These are phyloP conservation scores for Solanum bukasovii DNA, from an alignment of 257 asterid species.

Conservation along the genomic window DNA sequence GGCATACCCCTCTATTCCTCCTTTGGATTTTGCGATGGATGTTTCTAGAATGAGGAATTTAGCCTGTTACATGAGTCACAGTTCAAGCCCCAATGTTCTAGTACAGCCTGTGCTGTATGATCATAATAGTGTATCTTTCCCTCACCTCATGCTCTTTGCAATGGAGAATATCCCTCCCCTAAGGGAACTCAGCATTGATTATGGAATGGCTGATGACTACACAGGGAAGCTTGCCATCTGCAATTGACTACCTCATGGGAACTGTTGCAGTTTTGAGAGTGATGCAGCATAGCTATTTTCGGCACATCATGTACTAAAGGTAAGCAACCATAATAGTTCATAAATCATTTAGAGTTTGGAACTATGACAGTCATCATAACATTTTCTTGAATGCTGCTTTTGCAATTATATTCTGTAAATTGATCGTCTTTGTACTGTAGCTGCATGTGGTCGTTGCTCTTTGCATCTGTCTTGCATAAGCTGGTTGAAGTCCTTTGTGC, in stretches of 20 bases:
- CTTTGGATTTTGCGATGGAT: constrained; percentile 56
- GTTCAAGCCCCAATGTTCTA: constrained; percentile 45
- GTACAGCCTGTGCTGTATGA: constrained; percentile 77
- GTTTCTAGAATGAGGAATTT: constrained; percentile 52
- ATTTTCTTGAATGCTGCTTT: neutral
- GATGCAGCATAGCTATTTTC: constrained; percentile 2
- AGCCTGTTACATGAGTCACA: constrained; percentile 53
- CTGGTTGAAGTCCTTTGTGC: neutral
- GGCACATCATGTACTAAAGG: constrained; percentile 19
- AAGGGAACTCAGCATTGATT: constrained; percentile 76
- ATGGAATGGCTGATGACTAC: constrained; percentile 68
- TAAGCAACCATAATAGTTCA: constrained; percentile 2
- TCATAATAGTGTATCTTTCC: constrained; percentile 72
- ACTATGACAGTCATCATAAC: neutral
- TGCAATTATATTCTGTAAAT: neutral
- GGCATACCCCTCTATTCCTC: constrained; percentile 30
- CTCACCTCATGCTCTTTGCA: constrained; percentile 83
- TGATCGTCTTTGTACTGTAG: neutral
- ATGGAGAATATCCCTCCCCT: constrained; percentile 88
- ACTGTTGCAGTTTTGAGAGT: constrained; percentile 7
- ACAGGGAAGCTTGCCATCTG: constrained; percentile 75
- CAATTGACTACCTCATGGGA: constrained; percentile 20
- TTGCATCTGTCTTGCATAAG: neutral
- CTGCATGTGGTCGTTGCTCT: neutral
- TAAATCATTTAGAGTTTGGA: neutral